A percentile compares a stretch with the other conserved stretches of the same genome.
These are phyloP conservation scores for Penicillium pancosmium DNA, from an alignment of 495 filamentous ascomycete species.

Conservation along the genomic window DNA sequence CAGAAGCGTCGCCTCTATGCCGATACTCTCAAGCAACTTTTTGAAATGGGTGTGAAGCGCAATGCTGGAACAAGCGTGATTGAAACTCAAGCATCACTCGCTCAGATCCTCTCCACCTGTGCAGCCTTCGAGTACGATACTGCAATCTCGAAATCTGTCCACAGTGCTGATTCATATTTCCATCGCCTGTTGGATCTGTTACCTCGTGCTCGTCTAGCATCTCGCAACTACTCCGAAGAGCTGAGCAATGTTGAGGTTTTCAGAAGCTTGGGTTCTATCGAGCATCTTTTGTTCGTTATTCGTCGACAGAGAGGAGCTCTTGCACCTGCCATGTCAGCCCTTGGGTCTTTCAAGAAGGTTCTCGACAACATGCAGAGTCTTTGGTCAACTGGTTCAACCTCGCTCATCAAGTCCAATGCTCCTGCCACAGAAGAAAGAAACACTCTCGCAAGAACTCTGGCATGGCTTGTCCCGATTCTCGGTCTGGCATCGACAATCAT, in stretches of 20 bases:
- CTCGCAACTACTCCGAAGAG: conserved; percentile 77
- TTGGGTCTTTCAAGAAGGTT: conserved; percentile 37
- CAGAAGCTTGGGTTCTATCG: conserved; percentile 77
- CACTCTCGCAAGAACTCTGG: conserved; percentile 31
- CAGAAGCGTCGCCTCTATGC: conserved; percentile 90
- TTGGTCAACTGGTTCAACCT: conserved; percentile 40
- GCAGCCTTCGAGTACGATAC: conserved; percentile 34
- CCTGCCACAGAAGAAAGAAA: conserved; percentile 24
- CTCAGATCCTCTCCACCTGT: conserved; percentile 64
- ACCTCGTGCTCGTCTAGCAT: conserved; percentile 63
- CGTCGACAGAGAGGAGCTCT: conserved; percentile 67
- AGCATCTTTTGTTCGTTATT: conserved; percentile 71
- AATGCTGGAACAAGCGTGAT: conserved; percentile 73
- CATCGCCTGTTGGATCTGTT: conserved; percentile 74
- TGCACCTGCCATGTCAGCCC: conserved; percentile 42
- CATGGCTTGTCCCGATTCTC: conserved; percentile 56
- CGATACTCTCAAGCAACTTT: conserved; percentile 77
- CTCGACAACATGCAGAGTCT: conserved; percentile 44
- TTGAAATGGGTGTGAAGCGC: conserved; percentile 84
- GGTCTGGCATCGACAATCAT: conserved; percentile 48
- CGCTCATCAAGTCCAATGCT: conserved; percentile 30
- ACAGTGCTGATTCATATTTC: conserved; percentile 69
- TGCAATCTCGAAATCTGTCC: conserved; percentile 23
- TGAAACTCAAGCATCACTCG: conserved; percentile 68
- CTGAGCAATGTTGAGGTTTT: conserved; percentile 75